Percentiles rank a stretch among this genome's conserved stretches.
Evolutionary conservation across 768 basidiomycete species (phyloP).

Genomic region (Cytidiella melzeri): DNA sequence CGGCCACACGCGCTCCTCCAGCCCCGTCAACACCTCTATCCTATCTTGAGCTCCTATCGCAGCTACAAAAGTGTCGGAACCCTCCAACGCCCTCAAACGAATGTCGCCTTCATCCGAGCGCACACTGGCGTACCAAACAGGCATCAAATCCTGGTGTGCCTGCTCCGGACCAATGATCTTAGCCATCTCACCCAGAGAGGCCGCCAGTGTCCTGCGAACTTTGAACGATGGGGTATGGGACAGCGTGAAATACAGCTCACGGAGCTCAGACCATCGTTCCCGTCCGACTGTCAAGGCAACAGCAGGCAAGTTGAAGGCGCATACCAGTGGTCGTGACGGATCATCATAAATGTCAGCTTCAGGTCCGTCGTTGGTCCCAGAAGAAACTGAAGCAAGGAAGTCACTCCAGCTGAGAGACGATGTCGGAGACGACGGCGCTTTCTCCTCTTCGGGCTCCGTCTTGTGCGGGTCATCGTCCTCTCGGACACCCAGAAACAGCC

Average conservation of each 20-base stretch:
- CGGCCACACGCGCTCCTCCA: slow-evolving; percentile 48
- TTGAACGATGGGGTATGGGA: slow-evolving; percentile 52
- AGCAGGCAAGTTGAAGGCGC: slow-evolving; percentile 90
- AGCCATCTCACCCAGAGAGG: slow-evolving; percentile 85
- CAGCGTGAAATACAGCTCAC: slow-evolving; percentile 60
- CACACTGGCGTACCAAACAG: slow-evolving; percentile 62
- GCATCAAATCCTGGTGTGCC: slow-evolving; percentile 60
- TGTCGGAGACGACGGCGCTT: slow-evolving; percentile 18
- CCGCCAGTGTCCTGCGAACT: slow-evolving; percentile 76
- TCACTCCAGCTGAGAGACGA: slow-evolving; percentile 14
- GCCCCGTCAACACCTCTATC: slow-evolving; percentile 33
- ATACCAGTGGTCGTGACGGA: slow-evolving; percentile 67
- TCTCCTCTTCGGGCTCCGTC: not conserved
- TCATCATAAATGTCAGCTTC: slow-evolving; percentile 40
- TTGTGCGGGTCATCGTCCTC: slow-evolving; percentile 27
- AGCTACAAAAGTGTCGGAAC: slow-evolving; percentile 48
- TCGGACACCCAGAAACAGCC: slow-evolving; percentile 66
- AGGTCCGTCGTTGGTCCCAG: slow-evolving; percentile 1
- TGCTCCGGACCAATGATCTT: slow-evolving; percentile 73
- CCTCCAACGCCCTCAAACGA: slow-evolving; percentile 64
- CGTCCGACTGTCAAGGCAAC: slow-evolving; percentile 78
- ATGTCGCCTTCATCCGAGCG: slow-evolving; percentile 60
- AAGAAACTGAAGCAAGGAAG: slow-evolving; percentile 6
- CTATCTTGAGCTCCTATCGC: slow-evolving; percentile 44
- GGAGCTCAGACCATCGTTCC: slow-evolving; percentile 67